Evolutionary conservation across 2,329 filamentous ascomycete genomes (phyloP).

Genomic region (Rhinocladiella similis): DNA sequence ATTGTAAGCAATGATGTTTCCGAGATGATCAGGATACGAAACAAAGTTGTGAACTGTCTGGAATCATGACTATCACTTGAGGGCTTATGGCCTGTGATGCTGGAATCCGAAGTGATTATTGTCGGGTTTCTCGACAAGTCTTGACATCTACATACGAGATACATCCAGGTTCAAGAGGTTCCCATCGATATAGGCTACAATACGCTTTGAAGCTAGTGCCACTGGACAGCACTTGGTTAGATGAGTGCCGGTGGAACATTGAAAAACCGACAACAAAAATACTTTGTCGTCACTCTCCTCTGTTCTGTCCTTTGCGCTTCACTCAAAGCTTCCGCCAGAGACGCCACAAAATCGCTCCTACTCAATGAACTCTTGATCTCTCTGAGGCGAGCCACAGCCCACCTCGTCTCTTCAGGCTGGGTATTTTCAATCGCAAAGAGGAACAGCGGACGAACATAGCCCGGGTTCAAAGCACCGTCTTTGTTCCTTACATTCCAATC

Average conservation of each 20-base stretch:
- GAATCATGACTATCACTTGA: too few relatives aligned
- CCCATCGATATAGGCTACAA: too few relatives aligned
- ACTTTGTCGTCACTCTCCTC: constrained; percentile 14
- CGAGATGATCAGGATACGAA: not conserved
- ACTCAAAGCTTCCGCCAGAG: constrained; percentile 2
- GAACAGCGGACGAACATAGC: constrained; percentile 12
- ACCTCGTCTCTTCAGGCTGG: not conserved
- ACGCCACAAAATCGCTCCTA: constrained; percentile 12
- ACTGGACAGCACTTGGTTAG: too few relatives aligned
- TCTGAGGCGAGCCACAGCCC: constrained; percentile 3
- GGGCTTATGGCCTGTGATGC: too few relatives aligned
- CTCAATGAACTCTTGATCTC: constrained; percentile 8
- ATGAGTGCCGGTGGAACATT: too few relatives aligned
- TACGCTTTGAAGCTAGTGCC: too few relatives aligned
- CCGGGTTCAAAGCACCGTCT: not conserved
- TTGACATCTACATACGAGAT: too few relatives aligned
- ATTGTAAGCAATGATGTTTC: not conserved
- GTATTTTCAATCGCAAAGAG: constrained; percentile 12
- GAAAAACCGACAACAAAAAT: constrained; percentile 1
- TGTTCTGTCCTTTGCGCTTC: constrained; percentile 11
- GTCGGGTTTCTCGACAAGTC: too few relatives aligned
- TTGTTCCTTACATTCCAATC: not conserved
- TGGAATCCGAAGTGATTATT: too few relatives aligned
- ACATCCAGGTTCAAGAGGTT: too few relatives aligned
- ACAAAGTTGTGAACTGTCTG: too few relatives aligned